These are phyloP conservation scores for Colletotrichum lentis DNA, from an alignment of 2,329 filamentous ascomycete species.

Conservation along the genomic window DNA sequence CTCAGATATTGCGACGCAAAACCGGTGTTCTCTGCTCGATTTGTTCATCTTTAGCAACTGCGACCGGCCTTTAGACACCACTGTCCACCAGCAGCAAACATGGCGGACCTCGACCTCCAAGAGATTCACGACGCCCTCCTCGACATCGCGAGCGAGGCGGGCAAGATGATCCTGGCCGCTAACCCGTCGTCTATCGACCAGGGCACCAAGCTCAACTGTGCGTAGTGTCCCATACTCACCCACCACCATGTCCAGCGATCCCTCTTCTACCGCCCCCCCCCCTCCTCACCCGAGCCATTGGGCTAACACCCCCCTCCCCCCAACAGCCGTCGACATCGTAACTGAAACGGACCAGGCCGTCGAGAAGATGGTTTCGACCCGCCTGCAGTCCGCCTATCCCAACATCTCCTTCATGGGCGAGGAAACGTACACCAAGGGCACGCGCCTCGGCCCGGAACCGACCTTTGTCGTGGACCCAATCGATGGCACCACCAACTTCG, in stretches of 20 bases:
- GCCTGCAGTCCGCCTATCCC: slow-evolving; percentile 63
- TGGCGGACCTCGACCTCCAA: slow-evolving; percentile 67
- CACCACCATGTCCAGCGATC: background rate
- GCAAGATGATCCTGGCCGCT: slow-evolving; percentile 68
- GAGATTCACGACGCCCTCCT: slow-evolving; percentile 69
- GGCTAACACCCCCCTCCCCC: background rate
- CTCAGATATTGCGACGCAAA: background rate
- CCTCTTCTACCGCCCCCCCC: background rate
- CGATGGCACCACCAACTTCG: slow-evolving; percentile 83
- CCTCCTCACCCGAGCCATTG: too few relatives aligned
- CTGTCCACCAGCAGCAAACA: slow-evolving; percentile 43
- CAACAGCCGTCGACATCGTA: slow-evolving; percentile 71
- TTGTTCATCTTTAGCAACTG: too few relatives aligned
- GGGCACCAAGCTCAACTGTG: slow-evolving; percentile 73
- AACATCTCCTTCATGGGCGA: slow-evolving; percentile 74
- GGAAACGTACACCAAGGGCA: slow-evolving; percentile 77
- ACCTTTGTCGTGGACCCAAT: slow-evolving; percentile 87
- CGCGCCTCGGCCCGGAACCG: slow-evolving; percentile 67
- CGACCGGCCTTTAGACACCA: background rate
- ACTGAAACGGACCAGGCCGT: slow-evolving; percentile 74
- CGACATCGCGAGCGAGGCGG: slow-evolving; percentile 68
- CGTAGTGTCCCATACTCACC: slow-evolving; percentile 32
- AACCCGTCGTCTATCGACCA: slow-evolving; percentile 65
- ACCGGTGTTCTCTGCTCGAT: too few relatives aligned
- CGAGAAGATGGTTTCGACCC: slow-evolving; percentile 66